Evolutionary conservation across 768 basidiomycete genomes (phyloP), one percentile per base, ranked within the genome.

Genomic region (Leccinum disarticulatum): DNA sequence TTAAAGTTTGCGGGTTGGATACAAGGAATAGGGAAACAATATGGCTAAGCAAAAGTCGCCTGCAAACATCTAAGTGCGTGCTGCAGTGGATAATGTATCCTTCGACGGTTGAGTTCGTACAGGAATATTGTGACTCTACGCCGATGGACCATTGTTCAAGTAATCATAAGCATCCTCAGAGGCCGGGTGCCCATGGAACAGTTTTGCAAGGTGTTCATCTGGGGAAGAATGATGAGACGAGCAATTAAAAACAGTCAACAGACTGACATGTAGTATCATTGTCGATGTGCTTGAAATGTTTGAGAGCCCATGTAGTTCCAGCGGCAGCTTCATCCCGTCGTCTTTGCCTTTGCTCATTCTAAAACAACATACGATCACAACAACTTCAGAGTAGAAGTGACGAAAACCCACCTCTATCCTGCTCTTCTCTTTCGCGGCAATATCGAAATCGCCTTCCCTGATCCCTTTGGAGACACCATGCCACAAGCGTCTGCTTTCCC

Each of bases 311-410:
- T 1, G 80, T 77, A 10, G 80, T 85, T 2, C 85, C 87, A n/a
- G 81, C 86, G 0, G 88, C 85, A 8, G 68, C 65, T 73, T 98
- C 96, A 62, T 95, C 91, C 67, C 86, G 88, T 61, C 96, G 80
- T 74, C 84, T 81, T 75, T 96, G 93, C 58, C 96, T 82, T 77
- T 97, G 94, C 35, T 95, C 91, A 64, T 96, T 97, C 94, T 96
- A 64, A 33, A 28, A 55, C 52, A 27, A 50, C 28, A 51, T n/a
- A n/a, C 30, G 7, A 27, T 62, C 15, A 62, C 5, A 2, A 41
- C 6, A 33, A 25, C 50, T 4, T 13, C 13, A 2, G 7, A 28
- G 30, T 10, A 19, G 15, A 3, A 28, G 28, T 13, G 27, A 9
- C 13, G 28, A 22, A 38, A 35, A 1, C 73, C 75, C 59, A 90